Conservation (phyloP, 2,329 filamentous ascomycete species). For the Venturia aucupariae region DNA sequence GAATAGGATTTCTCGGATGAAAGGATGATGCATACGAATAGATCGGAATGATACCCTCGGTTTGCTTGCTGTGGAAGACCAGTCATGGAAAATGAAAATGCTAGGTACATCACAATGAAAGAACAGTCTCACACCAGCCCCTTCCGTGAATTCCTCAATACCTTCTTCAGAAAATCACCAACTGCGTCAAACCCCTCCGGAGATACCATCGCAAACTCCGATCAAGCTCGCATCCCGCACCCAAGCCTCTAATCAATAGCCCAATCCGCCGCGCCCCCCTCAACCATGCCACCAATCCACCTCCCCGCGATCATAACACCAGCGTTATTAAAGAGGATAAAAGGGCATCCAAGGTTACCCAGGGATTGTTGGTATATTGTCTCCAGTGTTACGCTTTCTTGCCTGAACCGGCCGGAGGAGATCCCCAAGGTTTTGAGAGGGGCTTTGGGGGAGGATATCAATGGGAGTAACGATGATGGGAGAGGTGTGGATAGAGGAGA, state of each 20-base stretch:
- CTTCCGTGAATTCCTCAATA: background rate
- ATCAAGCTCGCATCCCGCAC: background rate
- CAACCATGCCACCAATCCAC: slow-evolving; percentile 13
- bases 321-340: slow-evolving; percentile 33
- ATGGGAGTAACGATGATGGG: no score
- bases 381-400: slow-evolving; percentile 36
- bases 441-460: slow-evolving; percentile 28
- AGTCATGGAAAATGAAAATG: no score
- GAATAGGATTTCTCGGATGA: background rate
- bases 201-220: background rate
- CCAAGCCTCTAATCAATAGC: background rate
- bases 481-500: background rate
- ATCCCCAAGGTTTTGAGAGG: slow-evolving; percentile 37
- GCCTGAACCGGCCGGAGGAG: slow-evolving; percentile 42
- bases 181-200: background rate
- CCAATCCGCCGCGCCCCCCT: background rate
- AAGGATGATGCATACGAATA: background rate
- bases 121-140: background rate
- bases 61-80: background rate
- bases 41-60: slow-evolving; percentile 2
- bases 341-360: slow-evolving; percentile 35
- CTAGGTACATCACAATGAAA: no score
- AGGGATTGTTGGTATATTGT: slow-evolving; percentile 42
- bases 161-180: background rate
- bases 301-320: slow-evolving; percentile 32